Evolutionary conservation across 306 rosid genomes (phyloP), one percentile per base, ranked within the genome.

Genomic region (Pyrus betulifolia): DNA sequence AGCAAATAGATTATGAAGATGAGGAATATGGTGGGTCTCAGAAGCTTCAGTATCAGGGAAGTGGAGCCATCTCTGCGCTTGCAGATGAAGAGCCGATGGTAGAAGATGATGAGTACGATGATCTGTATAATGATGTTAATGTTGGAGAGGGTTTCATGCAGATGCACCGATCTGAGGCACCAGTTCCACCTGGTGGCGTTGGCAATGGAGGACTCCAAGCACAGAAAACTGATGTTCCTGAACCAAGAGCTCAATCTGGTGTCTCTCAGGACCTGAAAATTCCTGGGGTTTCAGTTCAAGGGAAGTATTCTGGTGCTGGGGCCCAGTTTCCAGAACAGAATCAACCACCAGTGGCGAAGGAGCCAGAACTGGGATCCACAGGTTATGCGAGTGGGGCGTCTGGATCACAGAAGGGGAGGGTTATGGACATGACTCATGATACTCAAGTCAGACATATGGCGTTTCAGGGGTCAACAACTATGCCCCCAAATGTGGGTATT

Each of bases 81-180:
- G 88, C 84, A 46, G 88, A 85, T 77, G 88, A 80, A 23, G 87
- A 83, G 38, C 68, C 63, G 23, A 81, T 80, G 75, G 84, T 66
- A 15, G 89, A 86, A 71, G 89, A 86, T 51, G 89, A 86, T 51
- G 89, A 86, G 19, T 86, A 74, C 14, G 89, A 86, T 4, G 87
- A 86, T 80, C 87, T 86, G 25, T 86, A 86, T 76, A 83, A 86
- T 71, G 89, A 86, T 74, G 89, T 86, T 54, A 86, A 86, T 80
- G 84, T 86, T 59, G 87, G 89, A 44, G 89, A 86, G 70, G 83
- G 86, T 70, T 83, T 86, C 70, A 62, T 80, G 33, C 89, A 86
- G 83, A 45, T 79, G 78, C 88, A 85, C 14, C 80, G 62, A 45
- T 72, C 84, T 8, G 84, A 85, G 80, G 64, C 77, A 55, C 69